phyloP scores from a whole-genome alignment of 208 protist genomes.

The Blechomonas ayalai region DNA sequence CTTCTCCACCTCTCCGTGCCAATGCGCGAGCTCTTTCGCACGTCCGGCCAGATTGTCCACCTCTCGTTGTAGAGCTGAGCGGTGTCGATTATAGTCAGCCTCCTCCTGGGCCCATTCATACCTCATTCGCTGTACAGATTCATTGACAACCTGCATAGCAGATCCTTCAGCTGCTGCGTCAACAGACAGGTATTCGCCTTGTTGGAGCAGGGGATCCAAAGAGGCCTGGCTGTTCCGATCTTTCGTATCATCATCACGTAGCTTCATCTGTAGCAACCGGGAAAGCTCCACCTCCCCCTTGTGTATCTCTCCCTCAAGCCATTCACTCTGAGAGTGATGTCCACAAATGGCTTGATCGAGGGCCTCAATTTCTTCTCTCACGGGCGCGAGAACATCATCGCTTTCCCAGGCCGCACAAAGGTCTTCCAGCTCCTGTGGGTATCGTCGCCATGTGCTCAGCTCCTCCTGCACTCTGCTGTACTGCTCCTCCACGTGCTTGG shows the following conservation, averaged over 20 bases:
- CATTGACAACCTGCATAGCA: no score
- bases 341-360: constrained; percentile 3
- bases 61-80: constrained; percentile 34
- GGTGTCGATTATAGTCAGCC: constrained; percentile 6
- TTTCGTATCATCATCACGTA: no score
- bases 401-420: constrained; percentile 19
- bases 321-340: neutral
- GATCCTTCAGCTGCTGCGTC: no score
- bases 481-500: constrained; percentile 15
- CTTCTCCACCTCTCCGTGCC: constrained; percentile 18
- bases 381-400: constrained; percentile 15
- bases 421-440: constrained; percentile 27
- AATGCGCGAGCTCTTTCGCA: constrained; percentile 18
- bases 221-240: no score
- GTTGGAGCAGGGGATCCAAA: no score
- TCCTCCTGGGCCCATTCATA: constrained; percentile 17
- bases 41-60: constrained; percentile 39
- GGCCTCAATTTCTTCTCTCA: constrained; percentile 13
- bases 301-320: constrained; percentile 9
- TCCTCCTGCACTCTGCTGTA: constrained; percentile 19
- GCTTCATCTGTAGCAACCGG: constrained; percentile 4
- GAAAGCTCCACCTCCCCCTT: constrained; percentile 5
- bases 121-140: no score
- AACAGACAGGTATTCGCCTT: no score
- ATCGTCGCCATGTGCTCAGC: constrained; percentile 15